Evolutionary conservation across 192 early-diverging fungal genomes (phyloP).

Genomic region (Geranomyces variabilis): DNA sequence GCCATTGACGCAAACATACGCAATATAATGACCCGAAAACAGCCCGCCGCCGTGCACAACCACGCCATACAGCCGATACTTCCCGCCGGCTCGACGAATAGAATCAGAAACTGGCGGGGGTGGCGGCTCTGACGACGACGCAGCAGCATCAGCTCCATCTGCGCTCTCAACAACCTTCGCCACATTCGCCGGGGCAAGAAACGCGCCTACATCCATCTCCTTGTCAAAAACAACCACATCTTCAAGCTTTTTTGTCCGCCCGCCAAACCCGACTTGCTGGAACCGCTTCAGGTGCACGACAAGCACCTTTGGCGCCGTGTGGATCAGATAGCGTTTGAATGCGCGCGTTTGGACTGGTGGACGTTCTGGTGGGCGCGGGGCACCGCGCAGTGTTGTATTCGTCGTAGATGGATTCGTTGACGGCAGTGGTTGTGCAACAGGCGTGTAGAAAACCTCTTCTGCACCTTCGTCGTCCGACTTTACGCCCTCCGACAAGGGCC

Average conservation of each 20-base stretch:
- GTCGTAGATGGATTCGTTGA: background rate
- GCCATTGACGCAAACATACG: conserved; percentile 39
- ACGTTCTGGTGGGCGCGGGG: background rate
- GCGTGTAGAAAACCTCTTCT: background rate
- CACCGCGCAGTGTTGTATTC: background rate
- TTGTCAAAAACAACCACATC: conserved; percentile 46
- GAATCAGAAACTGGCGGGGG: background rate
- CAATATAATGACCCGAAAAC: conserved; percentile 52
- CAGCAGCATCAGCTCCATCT: background rate
- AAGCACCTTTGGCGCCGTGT: conserved; percentile 42
- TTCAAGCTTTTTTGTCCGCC: conserved; percentile 43
- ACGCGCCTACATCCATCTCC: conserved; percentile 39
- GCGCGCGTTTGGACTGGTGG: conserved; percentile 34
- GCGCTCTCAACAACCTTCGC: conserved; percentile 15
- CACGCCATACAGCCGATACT: conserved; percentile 49
- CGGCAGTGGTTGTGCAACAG: background rate
- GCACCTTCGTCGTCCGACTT: background rate
- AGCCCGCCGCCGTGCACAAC: conserved; percentile 51
- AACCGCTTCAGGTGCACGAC: conserved; percentile 56
- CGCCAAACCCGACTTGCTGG: conserved; percentile 31
- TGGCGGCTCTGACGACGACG: background rate
- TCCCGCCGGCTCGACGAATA: background rate
- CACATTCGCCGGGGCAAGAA: conserved; percentile 39
- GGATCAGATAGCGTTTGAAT: conserved; percentile 52
- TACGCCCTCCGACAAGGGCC: no score